Evolutionary conservation across 129 eudicot genomes (phyloP), one percentile per base, ranked within the genome.

Genomic region (Pseudognaphalium luteoalbum): DNA sequence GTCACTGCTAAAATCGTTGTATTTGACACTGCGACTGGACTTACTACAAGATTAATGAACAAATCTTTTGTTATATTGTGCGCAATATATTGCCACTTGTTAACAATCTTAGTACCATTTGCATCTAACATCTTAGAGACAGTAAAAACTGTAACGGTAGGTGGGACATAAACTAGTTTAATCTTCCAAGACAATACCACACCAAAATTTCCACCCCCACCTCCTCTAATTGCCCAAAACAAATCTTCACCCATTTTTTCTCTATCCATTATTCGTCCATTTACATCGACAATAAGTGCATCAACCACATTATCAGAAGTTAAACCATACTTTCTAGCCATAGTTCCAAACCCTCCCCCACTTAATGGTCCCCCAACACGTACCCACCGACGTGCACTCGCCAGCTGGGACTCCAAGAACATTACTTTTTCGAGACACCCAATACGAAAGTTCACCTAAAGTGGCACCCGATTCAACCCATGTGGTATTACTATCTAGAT

Each of bases 391-490:
- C 0, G 70, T 16, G 70, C 70, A 65, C 44, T 65, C 70, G 22
- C 70, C 70, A 1, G 47, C 16, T 32, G 70, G 70, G 12, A 65
- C 33, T 65, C 70, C 70, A 33, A 65, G 44, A 33, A 65, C 22
- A 0, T 33, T 65, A 33, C 70, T 65, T 33, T 65, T 65, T 16
- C 34, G 22, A 65, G 70, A 65, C 7, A 65, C 42, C 70, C 44
- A 32, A 65, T 65, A 65, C 11, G 70, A 15, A 33, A 65, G 70
- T 65, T 65, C 70, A 33, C 70, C 70, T 15, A 65, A 47, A 17
- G 70, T 65, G 19, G 70, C 70, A 65, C 70, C 70, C 10, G 70
- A 65, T 65, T 65, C 70, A n/a, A 65, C 70, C 70, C 70, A 65
- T 65, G 70, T 35, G 47, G 70, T 65, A 28, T 65, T 65, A 29